Conservation (phyloP, 2,329 filamentous ascomycete genomes). For the Keithomyces neogunnii region DNA sequence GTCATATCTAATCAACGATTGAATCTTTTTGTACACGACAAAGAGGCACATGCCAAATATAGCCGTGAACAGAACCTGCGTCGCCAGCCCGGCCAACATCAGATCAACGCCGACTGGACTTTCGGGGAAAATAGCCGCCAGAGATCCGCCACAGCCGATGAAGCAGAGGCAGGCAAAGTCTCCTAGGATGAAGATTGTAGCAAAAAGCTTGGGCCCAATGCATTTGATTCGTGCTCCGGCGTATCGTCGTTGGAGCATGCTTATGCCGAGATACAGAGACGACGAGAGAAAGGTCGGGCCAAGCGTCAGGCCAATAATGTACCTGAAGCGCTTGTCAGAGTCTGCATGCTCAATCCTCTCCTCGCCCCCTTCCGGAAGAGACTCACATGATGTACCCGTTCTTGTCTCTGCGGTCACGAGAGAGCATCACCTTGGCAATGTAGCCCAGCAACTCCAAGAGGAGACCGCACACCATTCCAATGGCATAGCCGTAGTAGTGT, state of each 20-base stretch:
- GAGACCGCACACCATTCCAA: conserved; percentile 13
- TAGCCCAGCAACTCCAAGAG: conserved; percentile 13
- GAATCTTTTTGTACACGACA: conserved; percentile 4
- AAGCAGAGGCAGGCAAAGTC: conserved; percentile 12
- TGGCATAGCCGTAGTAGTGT: conserved; percentile 11
- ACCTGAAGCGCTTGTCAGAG: conserved; percentile 7
- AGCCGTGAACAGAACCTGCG: conserved; percentile 11
- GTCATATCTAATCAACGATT: neutral
- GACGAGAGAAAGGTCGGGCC: conserved; percentile 13
- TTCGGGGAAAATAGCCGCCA: conserved; percentile 11
- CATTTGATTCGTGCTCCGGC: neutral
- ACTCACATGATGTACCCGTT: conserved; percentile 12
- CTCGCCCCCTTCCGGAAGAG: no score
- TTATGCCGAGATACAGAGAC: conserved; percentile 12
- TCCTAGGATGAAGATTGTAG: conserved; percentile 11
- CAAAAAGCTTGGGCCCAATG: conserved; percentile 7
- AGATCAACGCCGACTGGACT: conserved; percentile 13
- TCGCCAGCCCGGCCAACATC: conserved; percentile 12
- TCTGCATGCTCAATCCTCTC: neutral
- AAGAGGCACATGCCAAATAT: conserved; percentile 9
- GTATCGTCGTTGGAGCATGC: conserved; percentile 7
- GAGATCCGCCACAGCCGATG: conserved; percentile 12
- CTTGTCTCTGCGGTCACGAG: conserved; percentile 10
- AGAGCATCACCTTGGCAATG: conserved; percentile 11
- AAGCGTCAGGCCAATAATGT: conserved; percentile 14